Base-by-base conservation (phyloP, 2,329 filamentous ascomycete genomes). In the Pyrenophora teres region DNA sequence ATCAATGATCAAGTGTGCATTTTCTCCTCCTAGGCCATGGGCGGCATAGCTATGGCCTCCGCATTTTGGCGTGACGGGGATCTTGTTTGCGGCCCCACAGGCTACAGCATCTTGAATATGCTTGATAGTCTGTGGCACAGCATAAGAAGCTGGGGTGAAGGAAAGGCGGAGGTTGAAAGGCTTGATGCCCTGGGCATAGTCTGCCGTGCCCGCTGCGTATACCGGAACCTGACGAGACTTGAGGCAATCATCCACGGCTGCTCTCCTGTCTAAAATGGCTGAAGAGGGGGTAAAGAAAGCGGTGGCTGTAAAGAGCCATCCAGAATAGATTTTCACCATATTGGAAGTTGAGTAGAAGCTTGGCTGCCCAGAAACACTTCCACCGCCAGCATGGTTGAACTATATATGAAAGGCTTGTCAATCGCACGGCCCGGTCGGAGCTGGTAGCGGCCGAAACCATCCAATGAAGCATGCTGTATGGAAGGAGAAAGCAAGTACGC, bases 41-140 rank as follows among this genome's bases (percentile, higher is more conserved):
- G 77, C 76, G 1, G 68, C 84, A 56, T 84, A 87, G 0, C 82
- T 86, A 58, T 87, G 84, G 0, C 85, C 85, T 10, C 84, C 84
- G 2, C 82, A 85, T 53, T 78, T 81, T 13, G 84, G 79, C 61
- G 85, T 83, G 0, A 87, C 81, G 46, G 78, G 77, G 21, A 81
- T 67, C 4, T 71, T 72, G 50, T 76, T 75, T 10, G 75, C 57
- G 0, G 69, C 75, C 1, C 83, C 84, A 60, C 84, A 87, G 44
- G 80, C 78, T 32, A 87, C 76, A 8, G 83, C 79, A 12, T 69
- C 77, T 3, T 82, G 76, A 2, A 87, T 78, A 45, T 86, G 79
- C 7, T 78, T 62, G 2, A 78, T 72, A 0, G 71, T 80, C 4
- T 73, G 62, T 0, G 84, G 84, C 7, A 81, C 76, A 8, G 83